These are phyloP conservation scores for Yamadazyma triangularis DNA, from an alignment of 1,139 yeast genomes.

Conservation along the genomic window DNA sequence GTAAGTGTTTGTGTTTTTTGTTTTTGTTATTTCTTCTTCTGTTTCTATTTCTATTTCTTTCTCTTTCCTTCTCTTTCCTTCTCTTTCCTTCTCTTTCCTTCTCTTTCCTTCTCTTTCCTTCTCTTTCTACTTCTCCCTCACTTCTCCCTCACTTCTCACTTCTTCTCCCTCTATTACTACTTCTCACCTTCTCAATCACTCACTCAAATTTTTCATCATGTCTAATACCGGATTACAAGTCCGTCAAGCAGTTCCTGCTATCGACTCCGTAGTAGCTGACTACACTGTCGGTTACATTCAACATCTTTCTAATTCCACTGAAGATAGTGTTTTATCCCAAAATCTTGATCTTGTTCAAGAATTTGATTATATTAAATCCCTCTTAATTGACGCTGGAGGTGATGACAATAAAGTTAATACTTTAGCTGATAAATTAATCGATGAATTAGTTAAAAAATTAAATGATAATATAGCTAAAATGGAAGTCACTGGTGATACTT, in stretches of 20 bases:
- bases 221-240: constrained; percentile 61
- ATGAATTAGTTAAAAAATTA: constrained; percentile 52
- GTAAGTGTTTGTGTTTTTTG: not conserved
- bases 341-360: constrained; percentile 65
- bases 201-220: too few species aligned
- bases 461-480: constrained; percentile 68
- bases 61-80: too few species aligned
- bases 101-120: too few species aligned
- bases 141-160: too few species aligned
- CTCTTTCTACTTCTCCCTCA: too few species aligned
- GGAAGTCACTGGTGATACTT: constrained; percentile 70
- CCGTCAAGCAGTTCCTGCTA: constrained; percentile 83
- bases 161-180: too few species aligned
- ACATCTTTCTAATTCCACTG: constrained; percentile 69
- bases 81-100: too few species aligned
- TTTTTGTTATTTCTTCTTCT: not conserved
- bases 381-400: constrained; percentile 83
- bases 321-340: constrained; percentile 77
- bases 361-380: constrained; percentile 56
- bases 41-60: not conserved
- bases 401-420: constrained; percentile 45
- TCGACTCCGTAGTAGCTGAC: constrained; percentile 87
- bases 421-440: constrained; percentile 42
- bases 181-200: too few species aligned
- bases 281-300: constrained; percentile 88